Evolutionary conservation across 2,329 filamentous ascomycete genomes (phyloP).

Genomic region (Microascus cirrosus): DNA sequence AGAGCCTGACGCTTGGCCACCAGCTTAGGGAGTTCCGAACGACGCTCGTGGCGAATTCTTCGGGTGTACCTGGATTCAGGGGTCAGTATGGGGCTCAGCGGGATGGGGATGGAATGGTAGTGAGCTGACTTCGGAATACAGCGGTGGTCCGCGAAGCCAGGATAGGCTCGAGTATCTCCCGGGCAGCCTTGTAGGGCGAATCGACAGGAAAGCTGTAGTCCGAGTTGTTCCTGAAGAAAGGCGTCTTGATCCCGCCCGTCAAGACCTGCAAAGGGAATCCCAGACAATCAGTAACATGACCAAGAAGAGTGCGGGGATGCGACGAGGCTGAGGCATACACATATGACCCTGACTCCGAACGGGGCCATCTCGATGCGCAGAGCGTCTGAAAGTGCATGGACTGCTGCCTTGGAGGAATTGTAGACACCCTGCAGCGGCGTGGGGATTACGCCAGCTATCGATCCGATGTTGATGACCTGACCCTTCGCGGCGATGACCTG

Average conservation of each 20-base stretch:
- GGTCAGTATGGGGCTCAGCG: neutral
- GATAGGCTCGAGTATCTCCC: constrained; percentile 9
- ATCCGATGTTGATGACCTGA: constrained; percentile 28
- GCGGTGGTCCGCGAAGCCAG: constrained; percentile 4
- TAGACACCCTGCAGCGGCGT: constrained; percentile 26
- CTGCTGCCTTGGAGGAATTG: constrained; percentile 29
- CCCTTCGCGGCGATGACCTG: constrained; percentile 20
- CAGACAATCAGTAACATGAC: neutral
- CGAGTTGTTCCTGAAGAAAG: constrained; percentile 23
- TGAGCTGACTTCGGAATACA: neutral
- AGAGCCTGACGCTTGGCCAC: constrained; percentile 1
- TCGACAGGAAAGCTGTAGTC: constrained; percentile 25
- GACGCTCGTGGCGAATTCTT: constrained; percentile 10
- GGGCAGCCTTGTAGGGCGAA: constrained; percentile 10
- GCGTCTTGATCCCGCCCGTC: constrained; percentile 19
- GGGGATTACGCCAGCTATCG: constrained; percentile 17
- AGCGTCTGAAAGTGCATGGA: constrained; percentile 24
- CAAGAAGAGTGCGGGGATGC: neutral
- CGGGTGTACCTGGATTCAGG: constrained; percentile 8
- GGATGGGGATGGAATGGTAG: too few relatives aligned
- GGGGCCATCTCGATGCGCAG: constrained; percentile 26
- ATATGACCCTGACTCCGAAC: constrained; percentile 21
- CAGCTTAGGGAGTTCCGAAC: constrained; percentile 8
- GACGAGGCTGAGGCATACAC: constrained; percentile 9
- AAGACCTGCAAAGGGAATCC: constrained; percentile 9